Conservation (phyloP, 1,284 basidiomycete genomes). For the Ustilago esculenta region DNA sequence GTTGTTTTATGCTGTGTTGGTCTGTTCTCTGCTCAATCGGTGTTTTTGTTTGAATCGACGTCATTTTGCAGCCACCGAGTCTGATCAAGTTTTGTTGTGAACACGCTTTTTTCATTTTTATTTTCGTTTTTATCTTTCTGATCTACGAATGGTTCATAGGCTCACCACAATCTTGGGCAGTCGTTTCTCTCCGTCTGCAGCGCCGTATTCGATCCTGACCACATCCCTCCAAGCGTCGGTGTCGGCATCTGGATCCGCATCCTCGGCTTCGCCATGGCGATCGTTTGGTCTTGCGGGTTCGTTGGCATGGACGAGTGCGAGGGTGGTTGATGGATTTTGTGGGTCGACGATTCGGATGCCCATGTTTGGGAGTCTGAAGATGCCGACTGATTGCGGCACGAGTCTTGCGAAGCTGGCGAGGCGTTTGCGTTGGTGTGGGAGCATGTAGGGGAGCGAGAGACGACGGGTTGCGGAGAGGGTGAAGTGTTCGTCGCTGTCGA, state of each 20-base stretch:
- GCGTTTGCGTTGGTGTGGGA: neutral
- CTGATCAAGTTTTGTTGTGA: too few relatives aligned
- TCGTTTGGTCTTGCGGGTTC: too few relatives aligned
- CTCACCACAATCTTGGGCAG: too few relatives aligned
- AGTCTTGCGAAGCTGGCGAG: conserved; percentile 3
- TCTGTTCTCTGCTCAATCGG: too few relatives aligned
- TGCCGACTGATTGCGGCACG: conserved; percentile 12
- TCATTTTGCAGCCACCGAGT: too few relatives aligned
- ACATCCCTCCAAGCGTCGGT: neutral
- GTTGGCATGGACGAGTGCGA: neutral
- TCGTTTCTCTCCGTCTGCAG: neutral
- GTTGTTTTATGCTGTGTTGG: too few relatives aligned
- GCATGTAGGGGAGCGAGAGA: conserved; percentile 22
- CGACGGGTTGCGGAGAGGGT: conserved; percentile 18
- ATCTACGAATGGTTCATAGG: too few relatives aligned
- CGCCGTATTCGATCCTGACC: neutral
- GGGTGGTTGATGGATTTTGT: neutral
- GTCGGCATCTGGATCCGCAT: neutral
- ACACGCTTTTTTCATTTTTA: too few relatives aligned
- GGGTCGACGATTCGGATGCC: conserved; percentile 5
- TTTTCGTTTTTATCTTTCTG: too few relatives aligned
- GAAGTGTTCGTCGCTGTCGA: conserved; percentile 34
- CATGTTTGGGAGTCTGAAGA: conserved; percentile 2
- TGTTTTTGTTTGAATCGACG: too few relatives aligned
- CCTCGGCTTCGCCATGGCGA: neutral